Conservation (phyloP, 2,329 filamentous ascomycete species). For the Cladosporium sp. region DNA sequence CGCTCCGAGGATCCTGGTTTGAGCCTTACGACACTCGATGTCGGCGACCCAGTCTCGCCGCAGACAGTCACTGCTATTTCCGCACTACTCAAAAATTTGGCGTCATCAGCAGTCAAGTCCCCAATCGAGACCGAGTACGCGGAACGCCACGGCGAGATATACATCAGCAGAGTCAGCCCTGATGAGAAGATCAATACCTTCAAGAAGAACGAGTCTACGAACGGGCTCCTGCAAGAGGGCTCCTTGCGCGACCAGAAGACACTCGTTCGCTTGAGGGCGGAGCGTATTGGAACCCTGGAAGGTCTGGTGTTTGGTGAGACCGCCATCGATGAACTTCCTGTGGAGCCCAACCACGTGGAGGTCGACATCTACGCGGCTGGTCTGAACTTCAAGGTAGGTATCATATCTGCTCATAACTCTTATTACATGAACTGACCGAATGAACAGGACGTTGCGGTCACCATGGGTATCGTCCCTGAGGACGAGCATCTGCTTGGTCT, state of each 20-base stretch:
- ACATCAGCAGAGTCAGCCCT: neutral
- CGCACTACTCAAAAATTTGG: neutral
- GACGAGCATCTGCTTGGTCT: constrained; percentile 12
- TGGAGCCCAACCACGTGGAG: neutral
- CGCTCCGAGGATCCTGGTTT: neutral
- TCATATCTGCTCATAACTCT: neutral
- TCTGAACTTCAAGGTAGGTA: neutral
- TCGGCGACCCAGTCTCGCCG: neutral
- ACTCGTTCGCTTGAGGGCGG: neutral
- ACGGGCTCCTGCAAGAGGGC: neutral
- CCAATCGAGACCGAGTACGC: neutral
- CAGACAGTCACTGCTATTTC: neutral
- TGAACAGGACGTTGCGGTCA: neutral
- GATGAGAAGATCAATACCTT: neutral
- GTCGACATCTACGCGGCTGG: neutral
- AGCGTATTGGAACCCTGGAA: neutral
- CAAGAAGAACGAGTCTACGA: neutral
- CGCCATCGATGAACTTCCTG: neutral
- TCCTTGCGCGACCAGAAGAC: neutral
- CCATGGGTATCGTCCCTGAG: neutral
- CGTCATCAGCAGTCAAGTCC: neutral
- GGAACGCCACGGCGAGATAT: neutral
- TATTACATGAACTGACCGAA: neutral
- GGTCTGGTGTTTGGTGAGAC: neutral
- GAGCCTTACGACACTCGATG: neutral